phyloP scores from a whole-genome alignment of 768 basidiomycete species.

The Lactarius akahatsu region DNA sequence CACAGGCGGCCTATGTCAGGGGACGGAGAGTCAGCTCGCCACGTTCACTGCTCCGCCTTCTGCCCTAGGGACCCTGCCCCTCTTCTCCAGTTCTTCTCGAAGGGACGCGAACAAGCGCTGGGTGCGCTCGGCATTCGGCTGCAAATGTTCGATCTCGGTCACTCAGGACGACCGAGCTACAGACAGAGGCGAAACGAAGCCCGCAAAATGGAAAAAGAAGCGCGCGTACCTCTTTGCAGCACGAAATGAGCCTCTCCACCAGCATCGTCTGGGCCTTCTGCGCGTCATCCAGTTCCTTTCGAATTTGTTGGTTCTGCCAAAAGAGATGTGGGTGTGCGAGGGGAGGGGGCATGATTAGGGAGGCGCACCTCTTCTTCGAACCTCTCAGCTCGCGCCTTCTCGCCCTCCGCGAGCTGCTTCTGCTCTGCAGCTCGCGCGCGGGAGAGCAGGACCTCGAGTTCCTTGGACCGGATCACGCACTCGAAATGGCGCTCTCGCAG shows the following conservation, averaged over 20 bases:
- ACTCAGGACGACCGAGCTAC: constrained; percentile 20
- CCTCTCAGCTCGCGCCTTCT: constrained; percentile 65
- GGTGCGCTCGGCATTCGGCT: constrained; percentile 83
- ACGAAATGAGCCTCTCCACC: constrained; percentile 80
- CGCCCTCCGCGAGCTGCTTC: constrained; percentile 76
- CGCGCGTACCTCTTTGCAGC: constrained; percentile 78
- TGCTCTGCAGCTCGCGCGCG: constrained; percentile 87
- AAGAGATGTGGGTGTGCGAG: background rate
- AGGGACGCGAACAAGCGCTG: constrained; percentile 78
- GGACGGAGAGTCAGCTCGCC: constrained; percentile 16
- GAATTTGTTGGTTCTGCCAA: constrained; percentile 60
- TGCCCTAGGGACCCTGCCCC: constrained; percentile 41
- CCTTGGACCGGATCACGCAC: constrained; percentile 88
- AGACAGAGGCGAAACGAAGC: background rate
- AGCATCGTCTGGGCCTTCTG: constrained; percentile 76
- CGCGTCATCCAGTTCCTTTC: constrained; percentile 76
- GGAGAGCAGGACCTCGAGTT: constrained; percentile 83
- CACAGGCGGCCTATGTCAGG: background rate
- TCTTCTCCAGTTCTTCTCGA: constrained; percentile 80
- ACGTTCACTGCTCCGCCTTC: constrained; percentile 21
- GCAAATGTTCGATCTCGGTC: constrained; percentile 22
- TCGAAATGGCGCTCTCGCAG: constrained; percentile 91
- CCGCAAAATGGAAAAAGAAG: background rate
- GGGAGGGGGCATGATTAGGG: constrained; percentile 21
- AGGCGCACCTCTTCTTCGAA: constrained; percentile 69